Evolutionary conservation across 2,329 filamentous ascomycete species (phyloP).

Genomic region (Zelopaecilomyces penicillatus): DNA sequence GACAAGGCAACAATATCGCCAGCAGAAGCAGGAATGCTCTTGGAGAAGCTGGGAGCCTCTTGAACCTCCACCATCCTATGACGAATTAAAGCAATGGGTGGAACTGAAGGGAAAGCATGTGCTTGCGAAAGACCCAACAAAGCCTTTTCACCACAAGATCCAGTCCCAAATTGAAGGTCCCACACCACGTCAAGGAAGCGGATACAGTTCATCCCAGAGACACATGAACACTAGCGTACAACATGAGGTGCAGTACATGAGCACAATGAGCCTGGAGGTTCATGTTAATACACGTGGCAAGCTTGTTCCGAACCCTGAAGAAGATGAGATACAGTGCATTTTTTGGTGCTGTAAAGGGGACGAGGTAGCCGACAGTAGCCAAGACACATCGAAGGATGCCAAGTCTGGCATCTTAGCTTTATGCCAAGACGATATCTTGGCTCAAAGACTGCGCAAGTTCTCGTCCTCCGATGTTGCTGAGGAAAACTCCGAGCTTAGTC

Average conservation of each 20-base stretch:
- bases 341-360: slow-evolving; percentile 87
- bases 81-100: slow-evolving; percentile 65
- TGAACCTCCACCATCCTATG: slow-evolving; percentile 57
- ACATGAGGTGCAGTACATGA: slow-evolving; percentile 90
- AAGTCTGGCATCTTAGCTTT: slow-evolving; percentile 67
- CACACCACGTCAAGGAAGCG: slow-evolving; percentile 73
- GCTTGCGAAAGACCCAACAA: slow-evolving; percentile 1
- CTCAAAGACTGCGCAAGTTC: slow-evolving; percentile 53
- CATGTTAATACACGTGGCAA: slow-evolving; percentile 81
- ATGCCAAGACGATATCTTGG: slow-evolving; percentile 51
- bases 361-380: slow-evolving; percentile 43
- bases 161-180: slow-evolving; percentile 73
- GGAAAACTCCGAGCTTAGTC: slow-evolving; percentile 72
- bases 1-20: slow-evolving; percentile 42
- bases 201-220: slow-evolving; percentile 79
- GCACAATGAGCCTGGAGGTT: slow-evolving; percentile 85
- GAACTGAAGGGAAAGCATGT: slow-evolving; percentile 19
- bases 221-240: slow-evolving; percentile 65
- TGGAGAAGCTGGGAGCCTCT: slow-evolving; percentile 66
- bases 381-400: slow-evolving; percentile 37
- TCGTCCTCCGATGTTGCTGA: slow-evolving; percentile 57
- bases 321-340: slow-evolving; percentile 79
- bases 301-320: slow-evolving; percentile 78
- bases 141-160: slow-evolving; percentile 37
- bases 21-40: slow-evolving; percentile 44